phyloP scores from a whole-genome alignment of 2,329 filamentous ascomycete species.

The Hymenoscyphus occultus region DNA sequence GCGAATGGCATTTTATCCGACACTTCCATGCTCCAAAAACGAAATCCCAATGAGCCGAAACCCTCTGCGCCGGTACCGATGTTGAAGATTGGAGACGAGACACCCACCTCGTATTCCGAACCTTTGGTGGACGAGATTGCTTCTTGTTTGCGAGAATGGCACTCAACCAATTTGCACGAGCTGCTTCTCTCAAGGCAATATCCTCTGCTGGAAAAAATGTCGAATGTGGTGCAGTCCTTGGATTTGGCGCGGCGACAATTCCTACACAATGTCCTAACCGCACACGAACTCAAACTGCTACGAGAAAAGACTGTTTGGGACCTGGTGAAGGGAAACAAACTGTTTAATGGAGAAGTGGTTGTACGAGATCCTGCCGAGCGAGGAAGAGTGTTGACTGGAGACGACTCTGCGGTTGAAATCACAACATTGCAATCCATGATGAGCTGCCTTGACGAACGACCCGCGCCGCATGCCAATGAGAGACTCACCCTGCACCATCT shows the following conservation, averaged over 20 bases:
- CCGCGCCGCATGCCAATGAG: constrained; percentile 63
- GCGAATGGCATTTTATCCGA: constrained; percentile 27
- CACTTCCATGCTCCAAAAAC: constrained; percentile 49
- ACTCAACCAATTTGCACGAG: constrained; percentile 94
- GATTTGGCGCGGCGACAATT: constrained; percentile 86
- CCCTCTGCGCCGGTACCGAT: constrained; percentile 93
- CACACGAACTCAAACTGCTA: constrained; percentile 74
- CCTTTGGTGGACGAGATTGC: constrained; percentile 97
- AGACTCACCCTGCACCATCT: constrained; percentile 74
- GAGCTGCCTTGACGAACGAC: constrained; percentile 86
- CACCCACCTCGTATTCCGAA: constrained; percentile 81
- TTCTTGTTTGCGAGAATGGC: constrained; percentile 95
- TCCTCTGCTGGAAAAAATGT: constrained; percentile 73
- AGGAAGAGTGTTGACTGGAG: constrained; percentile 82
- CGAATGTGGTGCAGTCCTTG: constrained; percentile 74
- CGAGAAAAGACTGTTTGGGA: constrained; percentile 95
- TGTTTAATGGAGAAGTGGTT: constrained; percentile 90
- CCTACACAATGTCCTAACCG: constrained; percentile 88
- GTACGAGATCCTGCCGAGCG: constrained; percentile 82
- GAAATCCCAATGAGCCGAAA: constrained; percentile 67
- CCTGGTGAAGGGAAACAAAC: constrained; percentile 87
- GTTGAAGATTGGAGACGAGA: constrained; percentile 97
- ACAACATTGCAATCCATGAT: constrained; percentile 92
- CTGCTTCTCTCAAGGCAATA: constrained; percentile 83
- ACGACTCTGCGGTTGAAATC: constrained; percentile 89